These are phyloP conservation scores for Polyporus tsugae DNA, from an alignment of 1,284 basidiomycete species.

Conservation along the genomic window DNA sequence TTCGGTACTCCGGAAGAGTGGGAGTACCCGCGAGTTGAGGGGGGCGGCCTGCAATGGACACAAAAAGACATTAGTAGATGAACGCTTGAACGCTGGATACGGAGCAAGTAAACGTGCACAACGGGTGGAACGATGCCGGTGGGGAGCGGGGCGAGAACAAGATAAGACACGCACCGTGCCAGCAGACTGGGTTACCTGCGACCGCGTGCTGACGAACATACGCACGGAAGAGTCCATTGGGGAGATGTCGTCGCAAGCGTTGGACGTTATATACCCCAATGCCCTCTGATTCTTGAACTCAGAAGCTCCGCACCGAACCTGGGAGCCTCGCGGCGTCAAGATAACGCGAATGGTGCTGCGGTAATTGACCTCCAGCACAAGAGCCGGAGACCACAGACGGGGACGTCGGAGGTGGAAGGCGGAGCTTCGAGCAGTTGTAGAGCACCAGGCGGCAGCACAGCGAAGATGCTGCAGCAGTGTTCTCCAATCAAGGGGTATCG, in stretches of 20 bases:
- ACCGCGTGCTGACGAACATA: not conserved
- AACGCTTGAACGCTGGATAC: too few relatives aligned
- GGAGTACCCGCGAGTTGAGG: too few relatives aligned
- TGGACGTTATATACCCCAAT: not conserved
- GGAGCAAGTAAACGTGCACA: not conserved
- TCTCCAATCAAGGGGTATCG: not conserved
- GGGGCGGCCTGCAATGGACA: too few relatives aligned
- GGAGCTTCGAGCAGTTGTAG: not conserved
- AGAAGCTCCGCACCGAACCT: not conserved
- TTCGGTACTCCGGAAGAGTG: too few relatives aligned
- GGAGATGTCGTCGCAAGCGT: not conserved
- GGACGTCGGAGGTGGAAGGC: not conserved
- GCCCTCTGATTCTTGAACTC: not conserved
- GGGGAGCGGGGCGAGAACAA: not conserved
- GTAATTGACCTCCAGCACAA: not conserved
- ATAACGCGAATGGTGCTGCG: not conserved
- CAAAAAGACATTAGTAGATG: not conserved
- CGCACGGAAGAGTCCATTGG: not conserved
- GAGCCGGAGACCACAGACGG: not conserved
- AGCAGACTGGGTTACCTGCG: not conserved
- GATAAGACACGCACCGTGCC: not conserved
- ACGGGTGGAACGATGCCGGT: not conserved
- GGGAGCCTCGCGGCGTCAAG: not conserved
- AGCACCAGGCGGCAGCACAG: not conserved
- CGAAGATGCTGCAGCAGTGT: not conserved